Percentiles rank a stretch among this genome's conserved stretches.
These are phyloP conservation scores for Rhodotorula graminis DNA, from an alignment of 768 basidiomycete genomes.

Conservation along the genomic window DNA sequence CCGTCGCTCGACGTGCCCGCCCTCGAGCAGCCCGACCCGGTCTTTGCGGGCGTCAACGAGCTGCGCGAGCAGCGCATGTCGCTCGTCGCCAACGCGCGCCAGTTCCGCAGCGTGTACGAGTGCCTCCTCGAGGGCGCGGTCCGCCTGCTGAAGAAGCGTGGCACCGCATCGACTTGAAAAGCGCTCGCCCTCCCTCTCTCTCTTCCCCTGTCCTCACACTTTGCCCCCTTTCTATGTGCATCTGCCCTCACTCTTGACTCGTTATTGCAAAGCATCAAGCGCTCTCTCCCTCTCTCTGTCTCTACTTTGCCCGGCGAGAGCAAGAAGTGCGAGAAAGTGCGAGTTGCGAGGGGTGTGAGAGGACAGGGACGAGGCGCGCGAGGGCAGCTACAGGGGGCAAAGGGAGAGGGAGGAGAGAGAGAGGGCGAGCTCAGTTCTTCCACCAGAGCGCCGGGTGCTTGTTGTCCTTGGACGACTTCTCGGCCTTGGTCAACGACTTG, in stretches of 20 bases:
- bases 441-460: slow-evolving; percentile 28
- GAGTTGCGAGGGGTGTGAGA: neutral
- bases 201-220: no score
- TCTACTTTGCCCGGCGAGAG: neutral
- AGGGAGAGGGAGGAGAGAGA: neutral
- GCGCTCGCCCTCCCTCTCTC: no score
- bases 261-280: neutral
- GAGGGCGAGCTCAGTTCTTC: neutral
- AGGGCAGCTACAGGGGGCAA: no score
- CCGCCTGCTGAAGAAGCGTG: neutral
- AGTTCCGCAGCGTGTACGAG: slow-evolving; percentile 67
- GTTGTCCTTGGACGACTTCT: slow-evolving; percentile 17
- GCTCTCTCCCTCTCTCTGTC: neutral
- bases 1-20: slow-evolving; percentile 39
- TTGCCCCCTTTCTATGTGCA: neutral
- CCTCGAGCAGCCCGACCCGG: slow-evolving; percentile 64
- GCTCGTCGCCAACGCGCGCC: slow-evolving; percentile 84
- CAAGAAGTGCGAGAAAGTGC: neutral
- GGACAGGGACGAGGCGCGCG: no score
- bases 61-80: slow-evolving; percentile 97
- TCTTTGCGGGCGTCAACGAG: slow-evolving; percentile 77
- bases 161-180: no score
- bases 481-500: slow-evolving; percentile 11
- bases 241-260: neutral
- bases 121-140: slow-evolving; percentile 28